Evolutionary conservation across 2,329 filamentous ascomycete genomes (phyloP).

Genomic region (Didymella glomerata): DNA sequence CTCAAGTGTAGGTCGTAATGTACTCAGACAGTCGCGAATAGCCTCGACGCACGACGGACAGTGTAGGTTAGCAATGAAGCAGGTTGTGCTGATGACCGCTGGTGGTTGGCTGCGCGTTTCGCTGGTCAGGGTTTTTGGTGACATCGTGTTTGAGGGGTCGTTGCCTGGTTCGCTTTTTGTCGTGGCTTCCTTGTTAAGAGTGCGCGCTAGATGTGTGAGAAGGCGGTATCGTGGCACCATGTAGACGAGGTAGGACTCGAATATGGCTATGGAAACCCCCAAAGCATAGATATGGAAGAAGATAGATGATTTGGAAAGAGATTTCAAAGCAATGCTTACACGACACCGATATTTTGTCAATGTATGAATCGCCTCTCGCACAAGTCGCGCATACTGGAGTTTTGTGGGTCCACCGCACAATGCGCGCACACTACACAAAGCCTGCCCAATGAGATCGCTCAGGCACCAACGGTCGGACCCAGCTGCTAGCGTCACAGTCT

Average conservation of each 20-base stretch:
- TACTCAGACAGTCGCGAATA: constrained; percentile 67
- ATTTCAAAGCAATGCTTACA: not conserved
- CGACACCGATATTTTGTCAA: not conserved
- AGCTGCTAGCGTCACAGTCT: not conserved
- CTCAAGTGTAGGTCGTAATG: constrained; percentile 57
- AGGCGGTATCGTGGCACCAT: constrained; percentile 1
- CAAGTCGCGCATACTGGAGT: constrained; percentile 9
- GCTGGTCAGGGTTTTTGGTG: constrained; percentile 20
- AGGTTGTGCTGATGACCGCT: constrained; percentile 59
- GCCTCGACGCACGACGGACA: constrained; percentile 76
- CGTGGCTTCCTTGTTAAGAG: constrained; percentile 14
- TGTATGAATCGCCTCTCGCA: constrained; percentile 7
- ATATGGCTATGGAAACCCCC: not conserved
- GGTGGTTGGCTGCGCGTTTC: constrained; percentile 25
- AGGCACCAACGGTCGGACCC: not conserved
- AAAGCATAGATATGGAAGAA: not conserved
- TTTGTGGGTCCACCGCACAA: constrained; percentile 10
- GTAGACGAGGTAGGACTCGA: not conserved
- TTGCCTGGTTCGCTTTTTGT: constrained; percentile 26
- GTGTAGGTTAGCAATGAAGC: constrained; percentile 78
- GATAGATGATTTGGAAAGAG: not conserved
- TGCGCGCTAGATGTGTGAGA: constrained; percentile 3
- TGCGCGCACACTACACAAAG: not conserved
- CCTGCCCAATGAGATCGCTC: constrained; percentile 3
- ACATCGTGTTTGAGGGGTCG: constrained; percentile 23